Conservation (phyloP, 1,139 yeast species). For the Geotrichum fermentans region DNA sequence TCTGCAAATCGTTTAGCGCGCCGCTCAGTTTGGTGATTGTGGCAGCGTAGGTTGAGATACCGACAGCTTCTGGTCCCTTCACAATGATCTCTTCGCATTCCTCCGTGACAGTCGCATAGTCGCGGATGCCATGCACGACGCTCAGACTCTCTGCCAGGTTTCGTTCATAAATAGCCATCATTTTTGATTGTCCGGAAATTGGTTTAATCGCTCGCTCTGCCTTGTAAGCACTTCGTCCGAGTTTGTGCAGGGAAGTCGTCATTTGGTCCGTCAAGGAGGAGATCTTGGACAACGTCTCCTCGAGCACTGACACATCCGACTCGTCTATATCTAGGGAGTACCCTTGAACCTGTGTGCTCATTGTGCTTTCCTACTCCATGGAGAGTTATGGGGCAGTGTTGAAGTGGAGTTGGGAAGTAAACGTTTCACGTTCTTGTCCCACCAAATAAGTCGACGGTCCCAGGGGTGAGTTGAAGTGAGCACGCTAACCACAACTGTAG, state of each 20-base stretch:
- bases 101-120: constrained; percentile 49
- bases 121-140: constrained; percentile 60
- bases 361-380: too few relatives aligned
- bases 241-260: constrained; percentile 49
- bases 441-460: too few relatives aligned
- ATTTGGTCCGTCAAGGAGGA: constrained; percentile 54
- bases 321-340: constrained; percentile 46
- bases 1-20: constrained; percentile 29
- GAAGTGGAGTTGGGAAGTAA: too few relatives aligned
- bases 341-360: constrained; percentile 16
- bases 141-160: constrained; percentile 55
- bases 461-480: too few relatives aligned
- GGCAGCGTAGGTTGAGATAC: constrained; percentile 26
- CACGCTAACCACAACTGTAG: too few relatives aligned
- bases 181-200: constrained; percentile 58
- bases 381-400: too few relatives aligned
- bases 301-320: constrained; percentile 78
- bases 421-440: too few relatives aligned
- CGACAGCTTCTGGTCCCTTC: constrained; percentile 26
- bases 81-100: constrained; percentile 27
- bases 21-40: constrained; percentile 26
- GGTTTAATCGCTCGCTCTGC: constrained; percentile 70
- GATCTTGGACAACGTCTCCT: constrained; percentile 63
- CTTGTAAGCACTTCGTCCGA: constrained; percentile 54
- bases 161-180: constrained; percentile 50